Percentiles rank a stretch among this genome's conserved stretches.
phyloP scores from a whole-genome alignment of 1,139 yeast species.

The Ogataea hybrid region DNA sequence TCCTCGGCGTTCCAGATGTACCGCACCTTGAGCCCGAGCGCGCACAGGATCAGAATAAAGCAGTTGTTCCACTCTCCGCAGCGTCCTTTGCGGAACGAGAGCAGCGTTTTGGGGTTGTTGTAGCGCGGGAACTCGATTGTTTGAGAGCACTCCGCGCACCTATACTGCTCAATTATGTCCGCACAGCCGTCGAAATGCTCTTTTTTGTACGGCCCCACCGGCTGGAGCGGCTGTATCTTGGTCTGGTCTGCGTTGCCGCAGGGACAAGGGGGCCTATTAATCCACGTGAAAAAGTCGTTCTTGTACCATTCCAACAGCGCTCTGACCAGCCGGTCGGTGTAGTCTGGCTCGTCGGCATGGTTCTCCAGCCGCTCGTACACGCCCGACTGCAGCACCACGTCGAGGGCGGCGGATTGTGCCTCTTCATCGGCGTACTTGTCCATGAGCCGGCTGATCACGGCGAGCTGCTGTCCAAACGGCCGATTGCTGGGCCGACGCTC shows the following conservation, averaged over 20 bases:
- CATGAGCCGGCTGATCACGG: conserved; percentile 19
- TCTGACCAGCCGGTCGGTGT: conserved; percentile 68
- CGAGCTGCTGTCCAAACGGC: conserved; percentile 19
- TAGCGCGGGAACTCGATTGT: conserved; percentile 70
- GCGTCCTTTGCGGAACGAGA: conserved; percentile 67
- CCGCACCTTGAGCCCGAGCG: conserved; percentile 63
- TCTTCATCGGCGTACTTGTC: conserved; percentile 20
- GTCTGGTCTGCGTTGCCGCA: conserved; percentile 48
- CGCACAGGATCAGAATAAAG: conserved; percentile 65
- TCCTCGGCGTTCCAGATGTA: conserved; percentile 90
- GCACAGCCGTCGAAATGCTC: conserved; percentile 48
- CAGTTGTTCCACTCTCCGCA: conserved; percentile 98
- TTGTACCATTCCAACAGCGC: conserved; percentile 77
- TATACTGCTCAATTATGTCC: conserved; percentile 56
- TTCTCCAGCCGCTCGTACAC: conserved; percentile 38
- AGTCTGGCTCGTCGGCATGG: conserved; percentile 36
- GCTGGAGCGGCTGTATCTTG: conserved; percentile 36
- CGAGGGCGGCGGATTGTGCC: conserved; percentile 36
- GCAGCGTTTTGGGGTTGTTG: conserved; percentile 60
- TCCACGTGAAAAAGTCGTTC: conserved; percentile 79
- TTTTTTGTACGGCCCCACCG: conserved; percentile 37
- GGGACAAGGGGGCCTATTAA: conserved; percentile 65
- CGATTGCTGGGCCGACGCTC: conserved; percentile 1
- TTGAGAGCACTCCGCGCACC: conserved; percentile 50
- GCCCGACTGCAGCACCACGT: conserved; percentile 35